phyloP scores from a whole-genome alignment of 2,329 filamentous ascomycete species.

The Eurotiales sp. region DNA sequence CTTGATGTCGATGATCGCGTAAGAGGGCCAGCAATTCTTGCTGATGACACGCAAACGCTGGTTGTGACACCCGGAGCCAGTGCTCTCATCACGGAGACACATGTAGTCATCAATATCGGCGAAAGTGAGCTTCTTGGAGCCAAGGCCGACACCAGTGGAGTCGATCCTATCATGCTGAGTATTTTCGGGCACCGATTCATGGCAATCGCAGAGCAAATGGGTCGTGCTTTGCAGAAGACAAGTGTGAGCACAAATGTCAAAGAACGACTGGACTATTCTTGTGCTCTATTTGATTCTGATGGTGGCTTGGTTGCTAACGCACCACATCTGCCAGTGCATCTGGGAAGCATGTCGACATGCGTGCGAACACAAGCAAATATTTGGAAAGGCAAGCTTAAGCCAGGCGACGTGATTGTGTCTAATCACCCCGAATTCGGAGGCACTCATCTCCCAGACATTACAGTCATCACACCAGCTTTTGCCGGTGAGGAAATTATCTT shows the following conservation, averaged over 20 bases:
- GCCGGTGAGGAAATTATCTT: constrained; percentile 67
- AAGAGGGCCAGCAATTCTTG: constrained; percentile 77
- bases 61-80: constrained; percentile 71
- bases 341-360: constrained; percentile 77
- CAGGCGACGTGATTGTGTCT: constrained; percentile 72
- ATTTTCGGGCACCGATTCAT: constrained; percentile 82
- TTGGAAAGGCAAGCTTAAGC: constrained; percentile 72
- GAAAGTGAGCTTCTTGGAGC: constrained; percentile 49
- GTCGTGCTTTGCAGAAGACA: constrained; percentile 72
- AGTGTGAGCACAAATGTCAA: constrained; percentile 77
- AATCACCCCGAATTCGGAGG: constrained; percentile 79
- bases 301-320: constrained; percentile 73
- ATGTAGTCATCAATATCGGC: constrained; percentile 76
- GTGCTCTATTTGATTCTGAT: constrained; percentile 67
- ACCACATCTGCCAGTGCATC: constrained; percentile 72
- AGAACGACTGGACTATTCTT: constrained; percentile 73
- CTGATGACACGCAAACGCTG: constrained; percentile 70
- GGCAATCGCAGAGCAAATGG: constrained; percentile 84
- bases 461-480: constrained; percentile 70
- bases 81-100: constrained; percentile 73
- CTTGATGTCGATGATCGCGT: constrained; percentile 69
- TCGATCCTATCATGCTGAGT: constrained; percentile 72
- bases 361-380: constrained; percentile 71
- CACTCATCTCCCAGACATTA: constrained; percentile 75
- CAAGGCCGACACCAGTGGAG: constrained; percentile 49